Evolutionary conservation across 345 rosid species (phyloP).

Genomic region (Erodium maritimum): DNA sequence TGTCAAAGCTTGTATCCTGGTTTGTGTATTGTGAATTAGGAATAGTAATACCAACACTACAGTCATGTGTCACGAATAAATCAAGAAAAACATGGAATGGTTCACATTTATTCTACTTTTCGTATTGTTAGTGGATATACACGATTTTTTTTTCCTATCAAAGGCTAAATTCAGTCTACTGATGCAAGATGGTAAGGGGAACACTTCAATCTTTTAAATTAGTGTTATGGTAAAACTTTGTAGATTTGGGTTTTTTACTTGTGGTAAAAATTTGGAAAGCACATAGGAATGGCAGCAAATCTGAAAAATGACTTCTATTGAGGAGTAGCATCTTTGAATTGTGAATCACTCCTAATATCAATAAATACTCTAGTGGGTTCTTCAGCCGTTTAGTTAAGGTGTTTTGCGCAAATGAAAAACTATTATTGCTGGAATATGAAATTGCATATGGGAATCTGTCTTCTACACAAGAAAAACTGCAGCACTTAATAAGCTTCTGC

Average conservation of each 20-base stretch:
- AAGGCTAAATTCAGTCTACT: not conserved
- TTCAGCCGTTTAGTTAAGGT: not conserved
- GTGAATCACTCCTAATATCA: not conserved
- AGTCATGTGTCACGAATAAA: no score
- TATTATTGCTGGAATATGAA: not conserved
- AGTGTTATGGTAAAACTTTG: not conserved
- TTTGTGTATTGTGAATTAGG: not conserved
- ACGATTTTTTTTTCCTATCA: not conserved
- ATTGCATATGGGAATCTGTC: not conserved
- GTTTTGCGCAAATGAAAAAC: not conserved
- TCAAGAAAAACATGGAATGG: not conserved
- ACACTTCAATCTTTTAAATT: not conserved
- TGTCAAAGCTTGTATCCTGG: not conserved
- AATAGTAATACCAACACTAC: no score
- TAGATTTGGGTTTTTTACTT: not conserved
- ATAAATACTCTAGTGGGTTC: not conserved
- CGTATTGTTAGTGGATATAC: not conserved
- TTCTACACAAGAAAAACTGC: no score
- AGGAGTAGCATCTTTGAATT: no score
- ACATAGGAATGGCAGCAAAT: no score
- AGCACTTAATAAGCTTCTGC: no score
- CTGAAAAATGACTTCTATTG: no score
- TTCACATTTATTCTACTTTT: not conserved
- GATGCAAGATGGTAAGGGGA: not conserved
- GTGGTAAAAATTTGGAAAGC: not conserved